Base-by-base conservation (phyloP, 1,284 basidiomycete species). In the Rhodotorula sp. region DNA sequence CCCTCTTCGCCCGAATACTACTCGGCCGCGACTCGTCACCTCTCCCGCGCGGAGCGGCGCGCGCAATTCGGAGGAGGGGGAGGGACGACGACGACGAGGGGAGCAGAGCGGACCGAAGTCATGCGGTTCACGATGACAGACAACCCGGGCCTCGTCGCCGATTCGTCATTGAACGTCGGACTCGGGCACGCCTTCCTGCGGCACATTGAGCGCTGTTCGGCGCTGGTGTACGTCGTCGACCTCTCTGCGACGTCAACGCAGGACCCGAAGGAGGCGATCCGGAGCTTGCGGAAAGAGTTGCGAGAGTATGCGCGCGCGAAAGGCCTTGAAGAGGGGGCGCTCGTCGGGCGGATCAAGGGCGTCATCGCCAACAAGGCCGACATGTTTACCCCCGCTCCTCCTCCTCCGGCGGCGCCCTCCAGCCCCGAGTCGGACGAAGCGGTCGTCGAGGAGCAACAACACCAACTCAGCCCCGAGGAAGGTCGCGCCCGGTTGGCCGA, bases 291-390 rank as follows among this genome's bases (percentile, higher is more conserved):
- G 51, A 86, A 88, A 43, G 94, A 98, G 81, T 84, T 97, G 83
- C 90, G 89, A 73, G 79, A 81, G 26, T 89, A 90, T 75, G 91
- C 87, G 16, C 85, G 89, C 39, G 84, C 96, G 18, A 69, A 68
- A 59, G 76, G 75, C 16, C 39, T 78, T 23, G 47, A 60, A 31
- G 62, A 64, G 20, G 63, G 70, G 3, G 67, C 69, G 39, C 63
- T 79, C 31, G 68, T 64, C 34, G 68, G 62, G 4, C 62, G 79
- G 47, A 76, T 81, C 6, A 67, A 74, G n/a, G 72, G 81, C 78
- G 89, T 99, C 39, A 85, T 98, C 31, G 91, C 93, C 26, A 99
- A 98, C 85, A 98, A 99, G 82, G 94, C 93, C 0, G 96, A 99
- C 82, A 80, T 91, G 58, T 85, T 94, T 26, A 71, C 64, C 10